Base-by-base conservation (phyloP, 2,329 filamentous ascomycete species). In the Phoma sp. region DNA sequence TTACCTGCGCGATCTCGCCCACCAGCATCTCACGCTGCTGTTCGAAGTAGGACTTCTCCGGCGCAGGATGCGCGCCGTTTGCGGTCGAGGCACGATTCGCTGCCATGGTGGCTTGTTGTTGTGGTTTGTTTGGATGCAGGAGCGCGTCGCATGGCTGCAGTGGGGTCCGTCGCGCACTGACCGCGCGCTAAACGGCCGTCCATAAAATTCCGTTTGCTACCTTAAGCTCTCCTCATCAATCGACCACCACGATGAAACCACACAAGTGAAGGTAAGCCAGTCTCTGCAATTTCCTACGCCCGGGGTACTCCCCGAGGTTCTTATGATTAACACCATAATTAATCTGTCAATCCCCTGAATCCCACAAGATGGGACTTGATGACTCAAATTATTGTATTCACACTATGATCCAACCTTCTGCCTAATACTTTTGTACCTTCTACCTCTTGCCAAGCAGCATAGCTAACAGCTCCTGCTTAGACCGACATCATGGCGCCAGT, bases 321-420 rank as follows among this genome's bases (percentile, higher is more conserved):
- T 27, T 51, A 78, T 77, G 77, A 89, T 89, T 87, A 89, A 86
- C 85, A 86, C 78, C 81, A 78, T 78, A 79, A 80, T 86, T 67
- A 71, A 90, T 91, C 88, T 91, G 88, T 91, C 88, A 91, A 90
- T 91, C 88, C 86, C 82, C 88, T 89, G 87, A 90, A 79, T 77
- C 66, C 78, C 62, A 58, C 55, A 58, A 57, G 57, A 58, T 73
- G 79, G 76, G 77, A 79, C 73, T 78, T 81, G 80, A 83, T 75
- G 78, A 82, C 77, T 65, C 57, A 44, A 64, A 77, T 59, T 62
- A 61, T 71, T 69, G 69, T 72, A 69, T 76, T 75, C 64, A 74
- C 74, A 71, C 68, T 70, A 72, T 75, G 72, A 74, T 66, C 54
- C 55, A 60, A 40, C 52, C 55, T 49, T 33, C 11, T 36, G 43